These are phyloP conservation scores for Chytriomyces hyalinus DNA, from an alignment of 192 early-diverging fungal species.

Conservation along the genomic window DNA sequence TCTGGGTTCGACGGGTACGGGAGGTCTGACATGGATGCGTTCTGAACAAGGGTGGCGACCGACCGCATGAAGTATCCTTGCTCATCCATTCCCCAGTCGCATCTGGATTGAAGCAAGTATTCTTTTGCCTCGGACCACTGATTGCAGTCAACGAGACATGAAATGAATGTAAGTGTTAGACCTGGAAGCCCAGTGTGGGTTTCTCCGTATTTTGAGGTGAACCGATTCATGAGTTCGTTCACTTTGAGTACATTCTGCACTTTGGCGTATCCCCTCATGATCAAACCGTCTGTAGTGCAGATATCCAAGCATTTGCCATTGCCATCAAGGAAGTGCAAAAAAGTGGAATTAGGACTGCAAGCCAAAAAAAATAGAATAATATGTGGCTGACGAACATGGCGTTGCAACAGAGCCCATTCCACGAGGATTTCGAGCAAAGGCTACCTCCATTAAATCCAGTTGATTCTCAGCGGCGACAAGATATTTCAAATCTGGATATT, in stretches of 20 bases:
- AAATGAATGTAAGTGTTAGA: background rate
- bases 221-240: no score
- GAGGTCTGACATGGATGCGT: background rate
- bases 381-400: no score
- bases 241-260: no score
- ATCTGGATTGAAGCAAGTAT: background rate
- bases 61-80: background rate
- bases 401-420: no score
- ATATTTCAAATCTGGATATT: slow-evolving; percentile 21
- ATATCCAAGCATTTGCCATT: no score
- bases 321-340: no score
- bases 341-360: no score
- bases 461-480: background rate
- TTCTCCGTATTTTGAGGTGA: no score
- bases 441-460: background rate
- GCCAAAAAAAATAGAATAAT: no score
- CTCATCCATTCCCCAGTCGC: background rate
- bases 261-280: no score
- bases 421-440: no score
- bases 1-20: background rate
- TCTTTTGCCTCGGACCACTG: background rate
- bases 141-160: background rate
- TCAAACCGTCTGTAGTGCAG: no score
- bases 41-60: background rate
- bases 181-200: background rate